Evolutionary conservation across 257 asterid species (phyloP), one percentile per base, ranked within the genome.

Genomic region (Parsonsia alboflavescens): DNA sequence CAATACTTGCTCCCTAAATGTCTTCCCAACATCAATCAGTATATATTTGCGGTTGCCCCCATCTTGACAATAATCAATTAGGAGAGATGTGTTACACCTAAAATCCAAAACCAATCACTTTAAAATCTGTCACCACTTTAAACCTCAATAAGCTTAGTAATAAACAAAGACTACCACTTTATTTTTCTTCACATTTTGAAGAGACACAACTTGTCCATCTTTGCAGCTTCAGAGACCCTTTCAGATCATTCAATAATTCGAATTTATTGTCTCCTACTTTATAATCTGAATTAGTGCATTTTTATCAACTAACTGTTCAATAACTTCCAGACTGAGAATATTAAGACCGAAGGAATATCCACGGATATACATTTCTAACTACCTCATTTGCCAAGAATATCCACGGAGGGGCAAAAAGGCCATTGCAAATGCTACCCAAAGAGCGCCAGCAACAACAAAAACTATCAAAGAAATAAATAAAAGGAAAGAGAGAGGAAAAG

Each of bases 41-140:
- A 95, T 89, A 77, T 92, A 92, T 63, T 89, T 95, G 83, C 89
- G 99, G 16, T 80, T 86, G 50, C 86, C 83, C 63, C 78, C 90
- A 52, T 74, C 66, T 73, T 71, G 82, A 73, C 71, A 88, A 81
- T 92, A 95, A 83, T 95, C 97, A 71, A 95, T 85, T n/a, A 95
- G 85, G 61, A 95, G 95, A 75, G 99, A 95, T 57, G 99, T 90
- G 81, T 95, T 95, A 87, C 98, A 88, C 97, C 99, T 95, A 82
- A 84, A 44, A 69, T 71, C 64, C 82, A 78, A 39, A 75, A 62
- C 22, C 50, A 69, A 70, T 42, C 19, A 44, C 62, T 44, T 66
- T 68, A 74, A 15, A 28, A 61, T 13, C 79, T 78, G 30, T 81
- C 82, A 66, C 76, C 70, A 50, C 56, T 62, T 24, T 39, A 61